phyloP scores from a whole-genome alignment of 129 eudicot species.

The Flaveria linearis region DNA sequence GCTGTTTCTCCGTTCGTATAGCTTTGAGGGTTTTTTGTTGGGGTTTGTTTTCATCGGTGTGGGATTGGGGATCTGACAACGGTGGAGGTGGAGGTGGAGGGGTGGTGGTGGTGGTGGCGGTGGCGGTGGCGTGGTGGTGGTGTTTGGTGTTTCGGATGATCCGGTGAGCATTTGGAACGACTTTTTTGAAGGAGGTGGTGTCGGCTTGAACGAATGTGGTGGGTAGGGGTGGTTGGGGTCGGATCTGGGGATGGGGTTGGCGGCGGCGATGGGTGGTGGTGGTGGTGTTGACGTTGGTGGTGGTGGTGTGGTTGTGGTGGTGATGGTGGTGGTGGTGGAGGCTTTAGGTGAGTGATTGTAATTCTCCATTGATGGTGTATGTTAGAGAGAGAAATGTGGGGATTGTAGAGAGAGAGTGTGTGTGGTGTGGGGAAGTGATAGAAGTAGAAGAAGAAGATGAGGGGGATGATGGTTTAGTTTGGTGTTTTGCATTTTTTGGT shows the following conservation, averaged over 20 bases:
- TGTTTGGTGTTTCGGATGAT: conserved; percentile 66
- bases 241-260: conserved; percentile 59
- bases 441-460: neutral
- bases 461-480: conserved; percentile 33
- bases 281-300: conserved; percentile 30
- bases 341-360: conserved; percentile 3
- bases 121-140: conserved; percentile 27
- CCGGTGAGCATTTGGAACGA: conserved; percentile 98
- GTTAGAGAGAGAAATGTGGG: conserved; percentile 12
- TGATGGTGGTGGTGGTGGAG: neutral
- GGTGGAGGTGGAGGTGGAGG: conserved; percentile 26
- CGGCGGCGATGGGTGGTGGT: conserved; percentile 55
- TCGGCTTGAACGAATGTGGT: conserved; percentile 98
- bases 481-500: conserved; percentile 55
- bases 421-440: conserved; percentile 8
- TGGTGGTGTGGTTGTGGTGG: neutral
- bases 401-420: conserved; percentile 1
- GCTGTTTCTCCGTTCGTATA: conserved; percentile 75
- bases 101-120: neutral
- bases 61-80: conserved; percentile 56
- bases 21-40: conserved; percentile 63
- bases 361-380: conserved; percentile 50
- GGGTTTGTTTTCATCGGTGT: conserved; percentile 54
- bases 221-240: conserved; percentile 81
- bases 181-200: conserved; percentile 84